A percentile compares a stretch with the other conserved stretches of the same genome.
These are phyloP conservation scores for Scleromitrula shiraiana DNA, from an alignment of 2,329 filamentous ascomycete genomes.

Conservation along the genomic window DNA sequence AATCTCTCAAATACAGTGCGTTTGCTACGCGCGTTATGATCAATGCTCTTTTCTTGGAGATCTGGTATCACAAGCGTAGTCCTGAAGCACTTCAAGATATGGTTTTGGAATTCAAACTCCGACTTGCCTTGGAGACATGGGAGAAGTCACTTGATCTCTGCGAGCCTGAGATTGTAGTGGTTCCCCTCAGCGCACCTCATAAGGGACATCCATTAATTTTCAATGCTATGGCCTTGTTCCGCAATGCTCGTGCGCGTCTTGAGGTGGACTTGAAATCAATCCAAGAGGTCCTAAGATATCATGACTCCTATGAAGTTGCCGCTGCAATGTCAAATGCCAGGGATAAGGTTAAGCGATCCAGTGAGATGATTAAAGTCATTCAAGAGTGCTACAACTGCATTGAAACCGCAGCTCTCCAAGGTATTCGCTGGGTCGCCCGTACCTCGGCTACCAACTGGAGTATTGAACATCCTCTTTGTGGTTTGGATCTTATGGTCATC, in stretches of 20 bases:
- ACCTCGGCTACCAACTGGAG: constrained; percentile 99
- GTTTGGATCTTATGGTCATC: constrained; percentile 95
- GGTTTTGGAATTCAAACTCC: constrained; percentile 95
- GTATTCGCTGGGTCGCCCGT: constrained; percentile 95
- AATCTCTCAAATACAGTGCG: constrained; percentile 83
- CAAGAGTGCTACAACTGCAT: constrained; percentile 97
- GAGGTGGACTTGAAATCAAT: constrained; percentile 94
- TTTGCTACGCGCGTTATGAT: constrained; percentile 98
- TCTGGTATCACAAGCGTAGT: constrained; percentile 98
- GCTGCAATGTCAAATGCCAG: constrained; percentile 92
- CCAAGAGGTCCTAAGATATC: constrained; percentile 88
- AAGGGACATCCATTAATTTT: constrained; percentile 95
- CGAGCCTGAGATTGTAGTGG: constrained; percentile 80
- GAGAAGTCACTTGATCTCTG: constrained; percentile 91
- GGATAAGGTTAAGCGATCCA: constrained; percentile 87
- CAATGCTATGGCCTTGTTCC: constrained; percentile 95
- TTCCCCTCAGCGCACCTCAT: constrained; percentile 87
- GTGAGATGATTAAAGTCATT: constrained; percentile 98
- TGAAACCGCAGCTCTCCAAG: constrained; percentile 88
- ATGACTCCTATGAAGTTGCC: constrained; percentile 94
- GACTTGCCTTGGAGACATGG: constrained; percentile 96
- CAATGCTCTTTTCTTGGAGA: constrained; percentile 94
- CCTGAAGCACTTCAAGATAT: constrained; percentile 97
- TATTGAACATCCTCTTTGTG: constrained; percentile 93
- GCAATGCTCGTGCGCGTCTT: constrained; percentile 84